These are phyloP conservation scores for Pseudopyricularia cyperi DNA, from an alignment of 2,329 filamentous ascomycete genomes.

Conservation along the genomic window DNA sequence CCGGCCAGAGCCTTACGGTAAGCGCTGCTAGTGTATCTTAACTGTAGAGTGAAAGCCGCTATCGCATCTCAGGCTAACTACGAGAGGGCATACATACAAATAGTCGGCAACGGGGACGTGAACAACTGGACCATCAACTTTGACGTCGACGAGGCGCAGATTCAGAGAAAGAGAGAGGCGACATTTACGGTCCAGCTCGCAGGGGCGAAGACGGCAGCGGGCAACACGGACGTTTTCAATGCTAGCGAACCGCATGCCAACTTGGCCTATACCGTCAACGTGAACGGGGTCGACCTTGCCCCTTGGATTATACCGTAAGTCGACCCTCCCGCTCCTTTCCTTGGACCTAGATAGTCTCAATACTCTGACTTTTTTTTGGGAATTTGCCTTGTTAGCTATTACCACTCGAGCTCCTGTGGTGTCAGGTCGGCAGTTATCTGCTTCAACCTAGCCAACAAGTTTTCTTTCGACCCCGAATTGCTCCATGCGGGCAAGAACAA, in stretches of 20 bases:
- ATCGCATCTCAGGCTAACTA: neutral
- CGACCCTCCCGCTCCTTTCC: slow-evolving; percentile 1
- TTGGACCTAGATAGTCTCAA: neutral
- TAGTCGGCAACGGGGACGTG: slow-evolving; percentile 19
- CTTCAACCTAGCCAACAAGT: slow-evolving; percentile 48
- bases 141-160: slow-evolving; percentile 25
- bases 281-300: slow-evolving; percentile 28
- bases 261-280: slow-evolving; percentile 30
- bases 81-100: neutral
- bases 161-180: slow-evolving; percentile 29
- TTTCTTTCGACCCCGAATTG: slow-evolving; percentile 35
- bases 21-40: slow-evolving; percentile 4
- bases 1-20: slow-evolving; percentile 26
- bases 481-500: slow-evolving; percentile 40
- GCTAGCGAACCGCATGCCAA: slow-evolving; percentile 37
- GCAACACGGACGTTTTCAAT: slow-evolving; percentile 48
- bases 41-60: neutral
- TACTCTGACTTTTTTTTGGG: neutral
- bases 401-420: slow-evolving; percentile 46
- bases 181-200: slow-evolving; percentile 52
- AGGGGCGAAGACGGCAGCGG: slow-evolving; percentile 46
- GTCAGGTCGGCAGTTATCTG: slow-evolving; percentile 47
- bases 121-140: slow-evolving; percentile 50
- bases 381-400: slow-evolving; percentile 25
- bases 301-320: slow-evolving; percentile 44